Conservation (phyloP, 2,329 filamentous ascomycete species). For the Basipetospora chlamydospora region DNA sequence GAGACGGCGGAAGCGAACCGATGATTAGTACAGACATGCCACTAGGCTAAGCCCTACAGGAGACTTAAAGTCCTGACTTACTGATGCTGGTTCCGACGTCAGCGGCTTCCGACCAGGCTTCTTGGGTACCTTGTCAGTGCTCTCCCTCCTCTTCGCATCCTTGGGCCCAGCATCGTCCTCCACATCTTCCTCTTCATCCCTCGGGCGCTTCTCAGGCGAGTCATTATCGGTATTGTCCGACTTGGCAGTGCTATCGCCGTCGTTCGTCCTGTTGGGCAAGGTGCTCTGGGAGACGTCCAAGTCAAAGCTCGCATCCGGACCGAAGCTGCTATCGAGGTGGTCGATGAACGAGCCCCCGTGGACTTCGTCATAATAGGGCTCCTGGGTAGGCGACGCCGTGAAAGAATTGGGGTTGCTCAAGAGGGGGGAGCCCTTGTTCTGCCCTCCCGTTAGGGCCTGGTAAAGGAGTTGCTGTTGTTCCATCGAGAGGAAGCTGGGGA, state of each 20-base stretch:
- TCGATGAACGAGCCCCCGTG: slow-evolving; percentile 75
- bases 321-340: slow-evolving; percentile 59
- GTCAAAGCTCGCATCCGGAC: slow-evolving; percentile 60
- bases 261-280: slow-evolving; percentile 41
- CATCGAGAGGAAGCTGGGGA: slow-evolving; percentile 55
- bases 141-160: slow-evolving; percentile 59
- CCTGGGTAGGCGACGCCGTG: slow-evolving; percentile 27
- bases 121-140: slow-evolving; percentile 75
- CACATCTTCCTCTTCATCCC: slow-evolving; percentile 57
- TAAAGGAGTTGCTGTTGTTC: slow-evolving; percentile 65
- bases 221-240: slow-evolving; percentile 43
- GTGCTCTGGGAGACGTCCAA: slow-evolving; percentile 40
- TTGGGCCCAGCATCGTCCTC: slow-evolving; percentile 21
- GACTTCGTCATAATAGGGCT: slow-evolving; percentile 22
- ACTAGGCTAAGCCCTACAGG: no score
- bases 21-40: background rate
- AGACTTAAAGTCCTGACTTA: no score
- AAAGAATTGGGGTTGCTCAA: slow-evolving; percentile 18
- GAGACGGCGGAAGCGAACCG: slow-evolving; percentile 3
- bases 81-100: slow-evolving; percentile 87
- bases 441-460: slow-evolving; percentile 62
- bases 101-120: slow-evolving; percentile 94
- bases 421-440: slow-evolving; percentile 19
- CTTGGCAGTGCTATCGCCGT: slow-evolving; percentile 46
- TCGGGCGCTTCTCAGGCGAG: slow-evolving; percentile 55